Conservation (phyloP, 176 grass and related monocot genomes). For the Pontederia paniculata region DNA sequence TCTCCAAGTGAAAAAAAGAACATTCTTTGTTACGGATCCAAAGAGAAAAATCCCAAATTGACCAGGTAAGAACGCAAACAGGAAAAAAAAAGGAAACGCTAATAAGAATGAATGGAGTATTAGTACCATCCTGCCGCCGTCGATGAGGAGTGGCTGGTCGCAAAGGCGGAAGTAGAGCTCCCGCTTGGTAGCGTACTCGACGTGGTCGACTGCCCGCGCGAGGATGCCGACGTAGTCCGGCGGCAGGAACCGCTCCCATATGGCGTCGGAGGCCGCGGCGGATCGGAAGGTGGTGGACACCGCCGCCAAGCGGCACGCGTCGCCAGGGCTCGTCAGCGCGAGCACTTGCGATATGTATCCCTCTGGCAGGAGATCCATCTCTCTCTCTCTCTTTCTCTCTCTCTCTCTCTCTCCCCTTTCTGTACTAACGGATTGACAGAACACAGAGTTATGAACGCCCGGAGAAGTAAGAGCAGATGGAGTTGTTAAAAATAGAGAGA, state of each 20-base stretch:
- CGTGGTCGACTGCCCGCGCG: background rate
- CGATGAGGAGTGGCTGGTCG: too few species aligned
- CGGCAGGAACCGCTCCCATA: conserved; percentile 11
- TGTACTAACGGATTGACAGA: too few species aligned
- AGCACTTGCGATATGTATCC: background rate
- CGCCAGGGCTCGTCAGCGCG: conserved; percentile 2
- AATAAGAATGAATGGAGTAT: background rate
- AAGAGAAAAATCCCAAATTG: too few species aligned
- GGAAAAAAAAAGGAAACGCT: background rate
- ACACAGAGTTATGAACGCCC: too few species aligned
- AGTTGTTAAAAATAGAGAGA: too few species aligned
- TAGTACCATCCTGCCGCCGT: background rate
- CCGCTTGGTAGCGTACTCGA: background rate
- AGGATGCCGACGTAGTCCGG: background rate
- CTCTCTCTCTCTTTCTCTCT: too few species aligned
- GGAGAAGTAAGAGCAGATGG: too few species aligned
- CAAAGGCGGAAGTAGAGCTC: too few species aligned
- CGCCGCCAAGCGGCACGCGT: conserved; percentile 3
- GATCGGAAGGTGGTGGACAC: conserved; percentile 3
- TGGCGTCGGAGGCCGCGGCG: background rate
- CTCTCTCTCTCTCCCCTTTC: too few species aligned
- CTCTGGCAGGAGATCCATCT: conserved; percentile 1
- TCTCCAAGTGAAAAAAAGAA: too few species aligned
- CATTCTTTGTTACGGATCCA: too few species aligned
- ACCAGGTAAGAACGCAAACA: too few species aligned